Conservation (phyloP, 805 yeast genomes). For the Zygosaccharomyces rouxii region DNA sequence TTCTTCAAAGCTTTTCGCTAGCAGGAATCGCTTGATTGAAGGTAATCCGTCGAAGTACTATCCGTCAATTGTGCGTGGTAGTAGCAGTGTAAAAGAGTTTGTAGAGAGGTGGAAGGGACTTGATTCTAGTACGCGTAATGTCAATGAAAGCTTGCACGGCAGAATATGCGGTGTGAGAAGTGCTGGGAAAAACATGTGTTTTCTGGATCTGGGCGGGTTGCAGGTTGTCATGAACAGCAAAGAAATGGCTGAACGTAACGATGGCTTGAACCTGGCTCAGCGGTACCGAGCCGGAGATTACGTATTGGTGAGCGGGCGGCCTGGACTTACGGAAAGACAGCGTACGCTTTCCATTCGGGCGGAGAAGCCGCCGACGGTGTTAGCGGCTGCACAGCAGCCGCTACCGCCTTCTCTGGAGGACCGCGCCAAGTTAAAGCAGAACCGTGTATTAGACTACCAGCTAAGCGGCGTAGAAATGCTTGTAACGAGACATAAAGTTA, state of each 20-base stretch:
- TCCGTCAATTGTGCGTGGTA: slow-evolving; percentile 18
- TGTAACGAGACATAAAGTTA: slow-evolving; percentile 50
- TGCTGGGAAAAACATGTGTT: slow-evolving; percentile 34
- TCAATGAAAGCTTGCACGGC: slow-evolving; percentile 17
- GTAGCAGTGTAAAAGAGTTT: slow-evolving; percentile 4
- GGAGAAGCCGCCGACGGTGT: slow-evolving; percentile 43
- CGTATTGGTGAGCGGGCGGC: slow-evolving; percentile 59
- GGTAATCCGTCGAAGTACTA: slow-evolving; percentile 18
- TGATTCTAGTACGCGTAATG: neutral
- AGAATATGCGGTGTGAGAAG: slow-evolving; percentile 29
- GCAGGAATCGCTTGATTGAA: slow-evolving; percentile 20
- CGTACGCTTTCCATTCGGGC: slow-evolving; percentile 66
- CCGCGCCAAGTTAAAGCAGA: slow-evolving; percentile 51
- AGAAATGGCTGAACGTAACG: neutral
- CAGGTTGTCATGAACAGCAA: slow-evolving; percentile 26
- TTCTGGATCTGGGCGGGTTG: slow-evolving; percentile 26
- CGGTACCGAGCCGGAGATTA: slow-evolving; percentile 68
- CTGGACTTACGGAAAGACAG: slow-evolving; percentile 53
- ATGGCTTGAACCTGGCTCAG: slow-evolving; percentile 4
- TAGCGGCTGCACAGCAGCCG: slow-evolving; percentile 67
- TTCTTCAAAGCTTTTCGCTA: slow-evolving; percentile 7
- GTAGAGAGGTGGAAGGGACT: slow-evolving; percentile 1
- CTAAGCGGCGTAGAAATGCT: slow-evolving; percentile 50
- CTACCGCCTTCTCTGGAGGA: slow-evolving; percentile 63
- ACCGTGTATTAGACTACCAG: slow-evolving; percentile 70